Conservation (phyloP, 768 basidiomycete species). For the Mycena belliarum region DNA sequence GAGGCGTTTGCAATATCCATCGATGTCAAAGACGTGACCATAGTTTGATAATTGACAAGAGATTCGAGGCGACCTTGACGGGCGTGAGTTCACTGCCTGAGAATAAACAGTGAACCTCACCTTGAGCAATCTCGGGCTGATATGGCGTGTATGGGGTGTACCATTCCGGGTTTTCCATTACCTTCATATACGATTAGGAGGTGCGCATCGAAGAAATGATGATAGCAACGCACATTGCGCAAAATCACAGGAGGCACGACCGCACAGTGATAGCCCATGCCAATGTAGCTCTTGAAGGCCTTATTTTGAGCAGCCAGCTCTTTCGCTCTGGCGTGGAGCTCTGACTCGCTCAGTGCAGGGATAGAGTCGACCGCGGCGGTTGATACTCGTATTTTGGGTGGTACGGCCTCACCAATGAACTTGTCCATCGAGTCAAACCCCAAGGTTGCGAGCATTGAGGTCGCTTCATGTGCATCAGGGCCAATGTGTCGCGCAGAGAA, state of each 20-base stretch:
- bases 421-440: conserved; percentile 88
- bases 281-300: conserved; percentile 90
- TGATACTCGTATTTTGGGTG: conserved; percentile 74
- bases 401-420: conserved; percentile 84
- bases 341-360: conserved; percentile 79
- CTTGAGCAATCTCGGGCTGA: conserved; percentile 98
- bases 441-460: conserved; percentile 78
- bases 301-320: conserved; percentile 79
- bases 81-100: conserved; percentile 9
- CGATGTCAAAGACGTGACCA: conserved; percentile 90
- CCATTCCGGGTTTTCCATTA: conserved; percentile 97
- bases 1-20: conserved; percentile 98
- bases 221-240: conserved; percentile 76
- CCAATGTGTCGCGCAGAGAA: conserved; percentile 93
- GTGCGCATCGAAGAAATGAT: not conserved
- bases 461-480: conserved; percentile 79
- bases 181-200: conserved; percentile 38
- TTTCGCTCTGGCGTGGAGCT: conserved; percentile 75
- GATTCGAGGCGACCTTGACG: conserved; percentile 87
- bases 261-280: conserved; percentile 96
- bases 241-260: conserved; percentile 95
- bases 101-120: conserved; percentile 37
- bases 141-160: conserved; percentile 97
- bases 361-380: conserved; percentile 64
- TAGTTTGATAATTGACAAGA: conserved; percentile 94